phyloP scores from a whole-genome alignment of 768 basidiomycete genomes.

The Imleria badia region DNA sequence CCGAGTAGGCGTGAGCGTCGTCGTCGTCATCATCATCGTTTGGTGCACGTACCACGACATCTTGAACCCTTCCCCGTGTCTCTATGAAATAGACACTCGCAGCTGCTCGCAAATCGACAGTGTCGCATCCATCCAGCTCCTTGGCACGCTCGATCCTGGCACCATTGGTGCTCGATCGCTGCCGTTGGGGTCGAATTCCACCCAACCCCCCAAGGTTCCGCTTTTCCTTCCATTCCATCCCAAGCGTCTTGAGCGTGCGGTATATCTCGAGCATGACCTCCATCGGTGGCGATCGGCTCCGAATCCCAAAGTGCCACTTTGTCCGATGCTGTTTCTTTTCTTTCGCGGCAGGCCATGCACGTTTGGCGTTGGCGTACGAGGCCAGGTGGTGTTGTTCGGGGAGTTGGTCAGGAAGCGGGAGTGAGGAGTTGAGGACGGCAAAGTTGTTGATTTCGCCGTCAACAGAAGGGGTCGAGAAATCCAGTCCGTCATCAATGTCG shows the following conservation, averaged over 20 bases:
- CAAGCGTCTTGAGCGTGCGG: constrained; percentile 81
- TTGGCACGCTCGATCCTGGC: constrained; percentile 59
- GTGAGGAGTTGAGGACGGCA: constrained; percentile 86
- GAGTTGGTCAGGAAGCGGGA: constrained; percentile 66
- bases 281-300: constrained; percentile 93
- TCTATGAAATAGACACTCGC: constrained; percentile 89
- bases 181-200: constrained; percentile 39
- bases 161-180: constrained; percentile 33
- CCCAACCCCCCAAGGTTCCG: constrained; percentile 72
- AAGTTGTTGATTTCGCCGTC: constrained; percentile 57
- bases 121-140: constrained; percentile 58
- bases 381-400: constrained; percentile 71
- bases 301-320: constrained; percentile 98
- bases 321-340: constrained; percentile 75
- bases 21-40: not conserved
- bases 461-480: constrained; percentile 43
- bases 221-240: constrained; percentile 99
- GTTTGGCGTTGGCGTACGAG: constrained; percentile 56
- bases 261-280: constrained; percentile 99
- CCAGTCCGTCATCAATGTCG: constrained; percentile 55
- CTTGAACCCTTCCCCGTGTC: constrained; percentile 84
- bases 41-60: constrained; percentile 76
- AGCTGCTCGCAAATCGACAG: constrained; percentile 66
- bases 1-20: not conserved
- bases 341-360: constrained; percentile 45